Evolutionary conservation across 1,284 basidiomycete species (phyloP).

Genomic region (Trichosporon ovoides): DNA sequence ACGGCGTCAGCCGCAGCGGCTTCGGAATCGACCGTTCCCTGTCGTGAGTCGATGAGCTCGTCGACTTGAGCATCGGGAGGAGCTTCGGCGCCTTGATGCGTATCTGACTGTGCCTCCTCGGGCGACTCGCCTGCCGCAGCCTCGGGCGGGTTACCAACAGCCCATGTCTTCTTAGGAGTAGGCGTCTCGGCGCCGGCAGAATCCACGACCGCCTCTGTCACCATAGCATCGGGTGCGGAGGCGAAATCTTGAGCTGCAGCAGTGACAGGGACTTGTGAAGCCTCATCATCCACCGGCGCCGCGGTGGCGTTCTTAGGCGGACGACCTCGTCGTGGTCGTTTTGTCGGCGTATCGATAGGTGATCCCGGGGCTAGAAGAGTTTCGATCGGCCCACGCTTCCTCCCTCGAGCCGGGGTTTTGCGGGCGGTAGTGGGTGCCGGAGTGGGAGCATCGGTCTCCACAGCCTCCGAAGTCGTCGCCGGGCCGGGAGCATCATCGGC

Average conservation of each 20-base stretch:
- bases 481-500: no score
- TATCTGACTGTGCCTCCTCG: no score
- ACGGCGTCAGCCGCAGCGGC: neutral
- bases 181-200: neutral
- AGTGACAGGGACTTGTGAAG: no score
- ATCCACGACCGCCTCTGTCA: neutral
- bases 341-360: neutral
- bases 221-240: neutral
- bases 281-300: neutral
- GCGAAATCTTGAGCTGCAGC: neutral
- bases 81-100: no score
- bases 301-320: neutral
- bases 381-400: neutral
- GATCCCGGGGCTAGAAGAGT: neutral
- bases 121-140: neutral
- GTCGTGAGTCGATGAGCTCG: neutral
- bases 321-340: neutral
- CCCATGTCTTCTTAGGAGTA: neutral
- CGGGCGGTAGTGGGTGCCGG: neutral
- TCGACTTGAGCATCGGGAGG: neutral
- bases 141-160: neutral
- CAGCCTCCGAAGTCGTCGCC: no score
- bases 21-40: neutral
- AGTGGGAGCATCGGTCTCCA: neutral
- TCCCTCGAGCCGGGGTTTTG: neutral